A percentile compares a stretch with the other conserved stretches of the same genome.
These are phyloP conservation scores for Cordyceps tenuipes DNA, from an alignment of 2,329 filamentous ascomycete species.

Conservation along the genomic window DNA sequence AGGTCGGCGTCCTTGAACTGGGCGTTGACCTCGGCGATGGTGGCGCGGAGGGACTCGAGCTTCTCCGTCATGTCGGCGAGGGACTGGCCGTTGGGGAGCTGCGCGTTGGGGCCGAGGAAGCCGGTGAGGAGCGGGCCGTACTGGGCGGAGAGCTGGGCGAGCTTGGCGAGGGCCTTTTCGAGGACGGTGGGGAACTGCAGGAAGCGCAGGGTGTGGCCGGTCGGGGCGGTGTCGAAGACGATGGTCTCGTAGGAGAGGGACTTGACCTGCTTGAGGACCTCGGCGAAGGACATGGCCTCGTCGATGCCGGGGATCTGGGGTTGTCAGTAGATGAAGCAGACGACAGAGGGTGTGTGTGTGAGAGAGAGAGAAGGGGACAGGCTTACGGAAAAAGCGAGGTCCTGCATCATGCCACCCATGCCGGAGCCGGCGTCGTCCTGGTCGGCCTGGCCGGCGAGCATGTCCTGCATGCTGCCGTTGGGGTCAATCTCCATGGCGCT, in stretches of 20 bases:
- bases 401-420: conserved; percentile 96
- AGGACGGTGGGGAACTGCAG: conserved; percentile 96
- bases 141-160: conserved; percentile 86
- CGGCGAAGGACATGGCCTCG: conserved; percentile 98
- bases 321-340: conserved; percentile 1
- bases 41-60: conserved; percentile 86
- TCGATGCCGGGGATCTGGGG: conserved; percentile 93
- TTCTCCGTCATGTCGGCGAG: conserved; percentile 89
- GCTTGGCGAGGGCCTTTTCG: conserved; percentile 95
- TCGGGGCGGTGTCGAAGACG: conserved; percentile 97
- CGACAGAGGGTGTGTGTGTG: too few relatives aligned
- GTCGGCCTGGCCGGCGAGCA: conserved; percentile 69
- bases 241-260: conserved; percentile 98
- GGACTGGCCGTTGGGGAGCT: conserved; percentile 83
- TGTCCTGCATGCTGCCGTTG: conserved; percentile 93
- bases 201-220: conserved; percentile 95
- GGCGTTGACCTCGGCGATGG: conserved; percentile 89
- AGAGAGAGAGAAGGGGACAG: background rate
- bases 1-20: conserved; percentile 97
- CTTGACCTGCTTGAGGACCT: conserved; percentile 98
- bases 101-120: conserved; percentile 68
- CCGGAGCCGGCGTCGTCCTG: conserved; percentile 54
- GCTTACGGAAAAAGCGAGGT: conserved; percentile 81
- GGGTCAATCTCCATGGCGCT: conserved; percentile 99
- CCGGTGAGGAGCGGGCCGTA: conserved; percentile 95